These are phyloP conservation scores for sorghum (Sorghum bicolor) DNA, from an alignment of 176 grass and related monocot genomes.

Conservation along the genomic window Sorghum_bicolor_NCBIv3 NC_012878.2:1838001-1838500, in stretches of 20 bases:
- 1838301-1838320: no score
- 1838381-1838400: not conserved
- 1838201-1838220: not conserved
- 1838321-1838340: not conserved
- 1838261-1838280: no score
- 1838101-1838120: not conserved
- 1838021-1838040: not conserved
- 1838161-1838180: not conserved
- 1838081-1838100: not conserved
- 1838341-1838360: constrained; percentile 3
- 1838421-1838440: not conserved
- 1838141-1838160: not conserved
- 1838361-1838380: not conserved
- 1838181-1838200: not conserved
- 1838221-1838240: not conserved
- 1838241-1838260: no score
- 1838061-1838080: not conserved
- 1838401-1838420: not conserved
- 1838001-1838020: not conserved
- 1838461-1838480: not conserved
- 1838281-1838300: not conserved
- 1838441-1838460: not conserved
- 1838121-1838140: not conserved
- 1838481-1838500: not conserved
- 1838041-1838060: not conserved